A percentile compares a stretch with the other conserved stretches of the same genome.
Evolutionary conservation across 352 stramenopile genomes (phyloP).

Genomic region (Phytophthora fragariae): DNA sequence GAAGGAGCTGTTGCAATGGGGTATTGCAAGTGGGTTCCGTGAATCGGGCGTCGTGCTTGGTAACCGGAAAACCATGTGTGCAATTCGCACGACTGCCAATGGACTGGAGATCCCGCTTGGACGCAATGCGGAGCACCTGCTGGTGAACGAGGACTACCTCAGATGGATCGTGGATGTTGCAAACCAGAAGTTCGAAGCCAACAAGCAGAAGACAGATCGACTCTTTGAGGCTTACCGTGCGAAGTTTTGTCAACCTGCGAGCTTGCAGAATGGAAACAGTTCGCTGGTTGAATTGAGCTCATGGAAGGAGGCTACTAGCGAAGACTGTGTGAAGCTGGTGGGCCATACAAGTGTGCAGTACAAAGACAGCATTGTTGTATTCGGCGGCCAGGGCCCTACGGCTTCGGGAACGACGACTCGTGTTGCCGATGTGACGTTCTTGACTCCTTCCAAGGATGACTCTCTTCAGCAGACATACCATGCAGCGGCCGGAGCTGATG

Average conservation of each 20-base stretch:
- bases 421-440: slow-evolving; percentile 57
- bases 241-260: slow-evolving; percentile 46
- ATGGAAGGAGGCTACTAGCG: slow-evolving; percentile 28
- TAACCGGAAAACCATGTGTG: slow-evolving; percentile 91
- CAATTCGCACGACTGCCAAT: slow-evolving; percentile 90
- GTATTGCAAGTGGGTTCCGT: slow-evolving; percentile 82
- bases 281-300: slow-evolving; percentile 32
- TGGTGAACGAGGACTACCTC: slow-evolving; percentile 79
- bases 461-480: slow-evolving; percentile 45
- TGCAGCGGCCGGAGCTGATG: slow-evolving; percentile 12
- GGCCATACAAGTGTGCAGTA: slow-evolving; percentile 71
- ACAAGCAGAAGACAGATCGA: slow-evolving; percentile 75
- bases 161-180: slow-evolving; percentile 78
- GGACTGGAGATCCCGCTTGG: slow-evolving; percentile 89
- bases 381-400: slow-evolving; percentile 74
- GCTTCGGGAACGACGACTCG: slow-evolving; percentile 66
- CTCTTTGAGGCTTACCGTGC: slow-evolving; percentile 66
- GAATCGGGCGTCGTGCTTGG: slow-evolving; percentile 91
- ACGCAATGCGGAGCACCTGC: slow-evolving; percentile 47
- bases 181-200: slow-evolving; percentile 89
- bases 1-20: slow-evolving; percentile 85
- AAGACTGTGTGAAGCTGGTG: slow-evolving; percentile 57
- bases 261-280: neutral
- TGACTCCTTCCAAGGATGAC: slow-evolving; percentile 28
- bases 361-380: slow-evolving; percentile 58